Evolutionary conservation across 768 basidiomycete genomes (phyloP), one percentile per base, ranked within the genome.

Genomic region (Amanita rubescens): DNA sequence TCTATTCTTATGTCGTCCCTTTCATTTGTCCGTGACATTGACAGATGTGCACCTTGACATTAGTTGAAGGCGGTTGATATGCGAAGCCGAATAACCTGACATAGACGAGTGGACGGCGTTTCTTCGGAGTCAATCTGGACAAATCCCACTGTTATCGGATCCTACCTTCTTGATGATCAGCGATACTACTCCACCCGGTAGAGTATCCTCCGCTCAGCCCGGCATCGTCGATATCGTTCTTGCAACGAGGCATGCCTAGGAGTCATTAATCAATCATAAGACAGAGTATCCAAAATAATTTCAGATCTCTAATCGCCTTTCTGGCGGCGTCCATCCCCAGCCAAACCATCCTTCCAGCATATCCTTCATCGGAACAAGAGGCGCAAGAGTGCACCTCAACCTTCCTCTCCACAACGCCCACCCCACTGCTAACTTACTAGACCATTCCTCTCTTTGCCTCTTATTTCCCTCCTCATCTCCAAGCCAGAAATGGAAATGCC

Each of bases 401-500:
- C 24, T 42, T 22, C 55, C 46, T 49, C 56, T 56, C 58, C 59
- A 61, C 55, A 57, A 60, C 8, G 37, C 41, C 57, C 58, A 63
- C 17, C 51, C 54, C 59, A 58, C 58, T 12, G 52, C 39, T 8
- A 54, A n/a, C 34, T 49, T 41, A 10, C 34, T 51, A 19, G 54
- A 58, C 60, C 61, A 60, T 33, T 61, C 24, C 4, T 47, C 19
- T 22, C 59, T 60, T 59, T 60, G 63, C 20, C 25, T 47, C 14
- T 48, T 35, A 12, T 60, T 58, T 19, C 64, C 67, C 7, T 27
- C 37, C 0, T 58, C 55, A 7, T 60, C 56, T 1, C 76, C 72
- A 3, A 80, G 60, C 65, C 69, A 81, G 61, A 72, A 82, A 50
- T 78, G 72, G 56, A 78, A 79, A 54, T 79, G 79, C 43, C 66